Evolutionary conservation across 306 rosid genomes (phyloP), one percentile per base, ranked within the genome.

Genomic region (Glycine soja): DNA sequence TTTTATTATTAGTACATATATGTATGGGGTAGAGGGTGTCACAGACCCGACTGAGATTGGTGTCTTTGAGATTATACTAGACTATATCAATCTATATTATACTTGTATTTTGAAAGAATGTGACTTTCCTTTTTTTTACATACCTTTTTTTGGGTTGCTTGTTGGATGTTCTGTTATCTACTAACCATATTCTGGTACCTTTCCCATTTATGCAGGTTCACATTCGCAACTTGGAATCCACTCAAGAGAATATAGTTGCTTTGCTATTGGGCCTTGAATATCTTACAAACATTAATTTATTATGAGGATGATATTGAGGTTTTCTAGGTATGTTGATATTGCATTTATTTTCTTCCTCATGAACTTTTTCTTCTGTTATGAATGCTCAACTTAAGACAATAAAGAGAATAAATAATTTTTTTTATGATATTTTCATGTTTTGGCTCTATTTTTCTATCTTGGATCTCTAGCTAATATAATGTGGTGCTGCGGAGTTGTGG

Each of bases 251-350:
- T 72, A 85, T 88, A 80, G 62, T 92, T 75, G 85, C 88, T 32
- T 88, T 95, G 90, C 87, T 93, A 7, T 43, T 86, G 91, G 99
- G 99, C 74, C 97, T 95, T 68, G 98, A 95, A 88, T 95, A 95
- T 88, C 95, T 95, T 64, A 90, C 88, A 70, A 93, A 87, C 90
- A 95, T n/a, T n/a, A n/a, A n/a, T 95, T 70, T 95, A 98, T 18
- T 95, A 90, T 56, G 99, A 93, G 45, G 99, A 93, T 43, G 99
- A 95, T 81, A 95, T 96, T 0, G 98, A 93, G 84, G 99, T 95
- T 74, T 95, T 95, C 62, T 93, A 95, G 99, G 99, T 93, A 83
- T 69, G 62, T n/a, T 6, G 14, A 10, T 51, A 53, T 61, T 47
- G 51, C 30, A 78, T 2, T 42, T 42, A 50, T 52, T 36, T 52